Conservation (phyloP, 2,329 filamentous ascomycete species). For the Aotearoamyces nothofagi region DNA sequence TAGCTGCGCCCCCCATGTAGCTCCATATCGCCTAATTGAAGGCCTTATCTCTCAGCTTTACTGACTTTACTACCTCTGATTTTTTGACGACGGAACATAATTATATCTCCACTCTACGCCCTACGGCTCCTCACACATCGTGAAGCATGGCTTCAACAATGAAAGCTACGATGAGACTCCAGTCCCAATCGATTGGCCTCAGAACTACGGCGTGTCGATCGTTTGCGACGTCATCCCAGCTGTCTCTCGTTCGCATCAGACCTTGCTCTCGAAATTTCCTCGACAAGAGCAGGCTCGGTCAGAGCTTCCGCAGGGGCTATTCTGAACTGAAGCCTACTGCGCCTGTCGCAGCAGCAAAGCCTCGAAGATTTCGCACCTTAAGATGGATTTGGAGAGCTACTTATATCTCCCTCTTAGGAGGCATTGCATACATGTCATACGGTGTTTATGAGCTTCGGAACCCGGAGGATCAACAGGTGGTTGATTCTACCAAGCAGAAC, state of each 20-base stretch:
- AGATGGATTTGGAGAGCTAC: conserved; percentile 73
- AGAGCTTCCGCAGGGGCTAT: conserved; percentile 28
- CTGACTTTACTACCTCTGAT: too few relatives aligned
- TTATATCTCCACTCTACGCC: too few relatives aligned
- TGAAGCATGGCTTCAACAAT: too few relatives aligned
- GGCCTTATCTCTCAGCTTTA: too few relatives aligned
- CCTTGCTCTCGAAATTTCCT: conserved; percentile 11
- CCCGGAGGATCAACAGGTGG: conserved; percentile 61
- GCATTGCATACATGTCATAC: conserved; percentile 60
- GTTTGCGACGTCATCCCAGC: conserved; percentile 13
- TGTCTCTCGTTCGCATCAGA: conserved; percentile 12
- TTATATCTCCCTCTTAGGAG: conserved; percentile 57
- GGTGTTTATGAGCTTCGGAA: conserved; percentile 71
- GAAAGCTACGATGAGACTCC: conserved; percentile 17
- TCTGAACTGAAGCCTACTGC: conserved; percentile 11
- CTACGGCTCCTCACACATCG: too few relatives aligned
- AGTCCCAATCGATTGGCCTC: conserved; percentile 16
- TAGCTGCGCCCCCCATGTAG: too few relatives aligned
- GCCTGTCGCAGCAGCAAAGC: conserved; percentile 25
- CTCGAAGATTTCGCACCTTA: conserved; percentile 50
- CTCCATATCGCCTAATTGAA: too few relatives aligned
- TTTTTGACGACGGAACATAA: too few relatives aligned
- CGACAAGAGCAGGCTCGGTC: conserved; percentile 17
- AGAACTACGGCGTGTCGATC: conserved; percentile 12
- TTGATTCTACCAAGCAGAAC: conserved; percentile 89